Evolutionary conservation across 768 basidiomycete species (phyloP), one percentile per base, ranked within the genome.

Genomic region (Crassisporium funariophilum): DNA sequence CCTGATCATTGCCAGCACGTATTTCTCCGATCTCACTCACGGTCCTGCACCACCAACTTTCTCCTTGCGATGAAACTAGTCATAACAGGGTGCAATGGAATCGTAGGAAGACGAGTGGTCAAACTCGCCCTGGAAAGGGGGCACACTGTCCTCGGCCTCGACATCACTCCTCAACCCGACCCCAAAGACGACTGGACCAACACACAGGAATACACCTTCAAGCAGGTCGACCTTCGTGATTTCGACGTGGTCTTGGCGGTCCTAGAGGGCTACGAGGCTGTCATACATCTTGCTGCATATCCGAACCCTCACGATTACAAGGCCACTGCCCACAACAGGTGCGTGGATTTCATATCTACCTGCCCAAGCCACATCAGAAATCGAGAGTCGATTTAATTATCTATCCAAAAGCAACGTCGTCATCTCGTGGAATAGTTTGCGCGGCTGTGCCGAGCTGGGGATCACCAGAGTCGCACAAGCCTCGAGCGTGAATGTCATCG

Each of bases 351-450:
- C 31, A 15, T 16, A 4, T 13, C 27, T 7, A 7, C 27, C 27
- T 13, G 13, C 7, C 4, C 25, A 13, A 24, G n/a, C 13, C 10
- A 4, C 33, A 34, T 35, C n/a, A n/a, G n/a, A n/a, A n/a, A n/a
- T n/a, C n/a, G n/a, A n/a, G n/a, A n/a, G n/a, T n/a, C n/a, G 12
- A 37, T 17, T 16, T 10, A 16, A 34, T 37, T 37, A 22, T 36
- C 46, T 41, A 5, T 5, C 6, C 33, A 17, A 41, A 52, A 86
- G 84, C 41, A 86, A 86, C 54, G 84, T 85, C 8, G 75, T 84
- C n/a, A 72, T 83, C 34, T 82, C 82, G n/a, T 86, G 83, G 81
- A 86, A 86, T 57, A 69, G 84, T 40, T 66, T 86, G 35, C 77
- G 82, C n/a, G 81, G 82, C 4, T 80, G 80, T 44, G 84, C 82